Evolutionary conservation across 2,329 filamentous ascomycete species (phyloP).

Genomic region (Arthrobotrys pseudoclavata): DNA sequence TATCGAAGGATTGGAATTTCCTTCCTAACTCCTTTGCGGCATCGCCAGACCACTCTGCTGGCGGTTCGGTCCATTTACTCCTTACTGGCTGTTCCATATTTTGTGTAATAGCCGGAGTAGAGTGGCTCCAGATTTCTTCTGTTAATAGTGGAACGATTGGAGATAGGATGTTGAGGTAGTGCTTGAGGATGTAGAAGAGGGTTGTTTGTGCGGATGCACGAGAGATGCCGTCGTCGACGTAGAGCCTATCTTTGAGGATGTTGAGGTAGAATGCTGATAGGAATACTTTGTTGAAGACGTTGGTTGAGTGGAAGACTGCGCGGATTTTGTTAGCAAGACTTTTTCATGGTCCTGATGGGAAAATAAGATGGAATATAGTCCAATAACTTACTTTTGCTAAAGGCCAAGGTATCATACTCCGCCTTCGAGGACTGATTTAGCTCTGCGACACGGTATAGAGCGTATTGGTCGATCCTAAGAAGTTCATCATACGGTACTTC

Average conservation of each 20-base stretch:
- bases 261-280: constrained; percentile 96
- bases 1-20: constrained; percentile 67
- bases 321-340: constrained; percentile 15
- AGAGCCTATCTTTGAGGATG: constrained; percentile 88
- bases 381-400: constrained; percentile 52
- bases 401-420: constrained; percentile 47
- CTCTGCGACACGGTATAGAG: constrained; percentile 66
- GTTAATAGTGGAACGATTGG: constrained; percentile 62
- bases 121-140: constrained; percentile 62
- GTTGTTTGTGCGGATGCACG: constrained; percentile 72
- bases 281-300: constrained; percentile 77
- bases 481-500: constrained; percentile 63
- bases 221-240: constrained; percentile 80
- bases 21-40: constrained; percentile 52
- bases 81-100: constrained; percentile 57
- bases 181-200: constrained; percentile 70
- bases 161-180: constrained; percentile 64
- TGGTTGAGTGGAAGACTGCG: constrained; percentile 55
- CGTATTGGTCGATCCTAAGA: constrained; percentile 65
- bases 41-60: constrained; percentile 48
- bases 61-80: constrained; percentile 36
- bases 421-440: constrained; percentile 36
- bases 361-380: background rate
- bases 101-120: constrained; percentile 54
- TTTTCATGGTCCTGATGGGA: background rate